Conservation (phyloP, 1,284 basidiomycete species). For the Ceratobasidium sp. region DNA sequence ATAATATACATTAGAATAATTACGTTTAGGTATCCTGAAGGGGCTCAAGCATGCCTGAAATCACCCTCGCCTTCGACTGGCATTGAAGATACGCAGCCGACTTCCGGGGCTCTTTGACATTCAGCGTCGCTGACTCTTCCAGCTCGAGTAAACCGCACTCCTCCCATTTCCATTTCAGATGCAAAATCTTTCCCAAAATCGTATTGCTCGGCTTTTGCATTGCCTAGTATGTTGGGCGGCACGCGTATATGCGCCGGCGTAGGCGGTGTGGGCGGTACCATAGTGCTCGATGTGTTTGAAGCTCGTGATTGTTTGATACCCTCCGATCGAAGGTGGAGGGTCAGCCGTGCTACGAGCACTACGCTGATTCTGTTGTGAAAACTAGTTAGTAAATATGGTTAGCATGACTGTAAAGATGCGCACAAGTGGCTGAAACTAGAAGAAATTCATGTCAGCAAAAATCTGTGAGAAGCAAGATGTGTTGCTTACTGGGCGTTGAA, state of each 20-base stretch:
- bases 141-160: conserved; percentile 2
- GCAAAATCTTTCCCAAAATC: not conserved
- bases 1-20: too few species aligned
- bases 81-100: not conserved
- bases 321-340: conserved; percentile 17
- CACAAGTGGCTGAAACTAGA: conserved; percentile 27
- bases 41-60: not conserved
- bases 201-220: not conserved
- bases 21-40: too few species aligned
- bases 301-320: conserved; percentile 3
- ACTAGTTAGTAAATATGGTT: not conserved
- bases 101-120: not conserved
- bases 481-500: conserved; percentile 23
- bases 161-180: conserved; percentile 11
- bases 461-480: too few species aligned
- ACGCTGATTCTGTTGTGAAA: conserved; percentile 12
- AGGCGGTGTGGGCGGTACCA: not conserved
- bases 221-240: not conserved
- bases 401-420: not conserved
- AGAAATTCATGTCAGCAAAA: not conserved
- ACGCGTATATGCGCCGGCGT: not conserved
- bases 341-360: conserved; percentile 18
- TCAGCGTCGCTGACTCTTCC: conserved; percentile 16
- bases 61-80: not conserved
- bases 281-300: not conserved